Evolutionary conservation across 1,139 yeast genomes (phyloP).

Genomic region (Yamadazyma diospyri): DNA sequence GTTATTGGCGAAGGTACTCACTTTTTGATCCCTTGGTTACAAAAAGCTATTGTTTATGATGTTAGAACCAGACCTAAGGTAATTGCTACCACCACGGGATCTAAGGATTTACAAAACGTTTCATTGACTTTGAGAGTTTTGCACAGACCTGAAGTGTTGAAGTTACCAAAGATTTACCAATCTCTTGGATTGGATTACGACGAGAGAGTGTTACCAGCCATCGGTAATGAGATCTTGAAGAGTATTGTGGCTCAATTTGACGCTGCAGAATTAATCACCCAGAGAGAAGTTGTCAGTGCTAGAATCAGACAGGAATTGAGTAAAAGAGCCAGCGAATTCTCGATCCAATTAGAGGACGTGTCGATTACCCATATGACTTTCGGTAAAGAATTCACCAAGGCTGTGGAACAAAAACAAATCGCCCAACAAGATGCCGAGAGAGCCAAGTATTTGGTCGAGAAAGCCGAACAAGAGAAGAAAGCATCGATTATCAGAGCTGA

Average conservation of each 20-base stretch:
- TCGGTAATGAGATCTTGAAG: constrained; percentile 93
- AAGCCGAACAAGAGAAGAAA: constrained; percentile 96
- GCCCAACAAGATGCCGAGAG: constrained; percentile 99
- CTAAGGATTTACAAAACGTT: constrained; percentile 95
- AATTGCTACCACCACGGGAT: constrained; percentile 93
- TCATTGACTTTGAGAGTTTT: constrained; percentile 88
- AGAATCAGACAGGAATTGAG: constrained; percentile 86
- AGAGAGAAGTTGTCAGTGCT: constrained; percentile 91
- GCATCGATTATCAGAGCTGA: constrained; percentile 96
- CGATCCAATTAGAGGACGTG: constrained; percentile 91
- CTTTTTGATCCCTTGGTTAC: constrained; percentile 94
- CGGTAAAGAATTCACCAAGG: constrained; percentile 95
- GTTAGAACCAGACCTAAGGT: constrained; percentile 90
- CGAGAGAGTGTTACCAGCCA: constrained; percentile 94
- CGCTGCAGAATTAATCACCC: constrained; percentile 96
- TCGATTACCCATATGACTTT: constrained; percentile 98
- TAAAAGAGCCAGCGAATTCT: constrained; percentile 81
- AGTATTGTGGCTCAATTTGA: constrained; percentile 97
- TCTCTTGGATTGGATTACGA: constrained; percentile 91
- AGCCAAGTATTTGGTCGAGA: constrained; percentile 89
- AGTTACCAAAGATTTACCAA: constrained; percentile 84
- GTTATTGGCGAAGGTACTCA: constrained; percentile 98
- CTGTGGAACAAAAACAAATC: constrained; percentile 97
- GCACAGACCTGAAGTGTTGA: constrained; percentile 87
- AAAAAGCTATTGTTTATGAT: constrained; percentile 83